phyloP scores from a whole-genome alignment of 2,329 filamentous ascomycete species.

The Phaeoacremonium minimum region DNA sequence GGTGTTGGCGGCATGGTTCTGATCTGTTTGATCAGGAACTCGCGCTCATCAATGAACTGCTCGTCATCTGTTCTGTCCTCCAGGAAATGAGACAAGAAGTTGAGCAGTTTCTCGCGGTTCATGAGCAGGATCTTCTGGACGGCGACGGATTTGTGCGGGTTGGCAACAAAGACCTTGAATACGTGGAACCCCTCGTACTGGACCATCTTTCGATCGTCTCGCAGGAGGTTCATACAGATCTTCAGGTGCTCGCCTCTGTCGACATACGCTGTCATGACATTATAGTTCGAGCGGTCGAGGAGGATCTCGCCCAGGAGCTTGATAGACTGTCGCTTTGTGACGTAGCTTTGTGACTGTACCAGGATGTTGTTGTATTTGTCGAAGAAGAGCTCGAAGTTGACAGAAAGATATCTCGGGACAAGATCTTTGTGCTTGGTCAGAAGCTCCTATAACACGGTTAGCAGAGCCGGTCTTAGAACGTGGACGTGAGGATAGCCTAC shows the following conservation, averaged over 20 bases:
- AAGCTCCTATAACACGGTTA: constrained; percentile 67
- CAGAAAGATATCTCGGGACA: constrained; percentile 79
- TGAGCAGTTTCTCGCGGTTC: constrained; percentile 86
- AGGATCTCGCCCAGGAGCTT: constrained; percentile 94
- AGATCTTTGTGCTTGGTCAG: constrained; percentile 91
- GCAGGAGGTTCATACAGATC: constrained; percentile 94
- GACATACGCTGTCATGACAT: constrained; percentile 96
- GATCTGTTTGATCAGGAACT: constrained; percentile 95
- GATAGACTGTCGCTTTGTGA: constrained; percentile 96
- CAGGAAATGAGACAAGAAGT: constrained; percentile 85
- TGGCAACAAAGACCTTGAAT: constrained; percentile 99
- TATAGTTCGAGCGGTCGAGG: constrained; percentile 93
- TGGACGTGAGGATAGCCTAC: constrained; percentile 56
- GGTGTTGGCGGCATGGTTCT: constrained; percentile 59
- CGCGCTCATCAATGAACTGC: constrained; percentile 97
- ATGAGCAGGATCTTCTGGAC: constrained; percentile 95
- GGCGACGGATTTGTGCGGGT: constrained; percentile 94
- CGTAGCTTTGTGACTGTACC: constrained; percentile 90
- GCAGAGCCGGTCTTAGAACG: too few relatives aligned
- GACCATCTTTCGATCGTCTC: constrained; percentile 97
- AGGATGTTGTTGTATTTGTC: constrained; percentile 81
- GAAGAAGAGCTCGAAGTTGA: constrained; percentile 94
- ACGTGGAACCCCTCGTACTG: constrained; percentile 99
- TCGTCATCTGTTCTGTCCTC: constrained; percentile 96
- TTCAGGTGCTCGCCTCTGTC: constrained; percentile 94